Evolutionary conservation across 2,329 filamentous ascomycete genomes (phyloP).

Genomic region (Metarhizium humberi): DNA sequence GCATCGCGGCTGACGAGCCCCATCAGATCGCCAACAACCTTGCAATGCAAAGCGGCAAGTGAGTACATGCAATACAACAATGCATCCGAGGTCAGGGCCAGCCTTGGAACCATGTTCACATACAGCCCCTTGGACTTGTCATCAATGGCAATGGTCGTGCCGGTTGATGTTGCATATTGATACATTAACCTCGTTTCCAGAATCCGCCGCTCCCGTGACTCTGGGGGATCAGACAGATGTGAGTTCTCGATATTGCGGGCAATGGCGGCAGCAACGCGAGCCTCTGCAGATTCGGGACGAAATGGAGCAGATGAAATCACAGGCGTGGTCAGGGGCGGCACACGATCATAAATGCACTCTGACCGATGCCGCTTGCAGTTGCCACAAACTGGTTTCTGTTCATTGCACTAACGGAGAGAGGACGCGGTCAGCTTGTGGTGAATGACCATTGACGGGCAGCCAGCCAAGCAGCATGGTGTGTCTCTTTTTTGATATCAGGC

Average conservation of each 20-base stretch:
- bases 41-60: conserved; percentile 10
- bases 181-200: conserved; percentile 12
- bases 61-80: conserved; percentile 12
- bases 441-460: too few relatives aligned
- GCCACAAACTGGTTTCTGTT: conserved; percentile 11
- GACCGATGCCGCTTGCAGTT: conserved; percentile 9
- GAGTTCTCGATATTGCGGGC: neutral
- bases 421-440: conserved; percentile 4
- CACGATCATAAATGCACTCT: conserved; percentile 11
- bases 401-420: conserved; percentile 9
- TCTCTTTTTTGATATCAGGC: too few relatives aligned
- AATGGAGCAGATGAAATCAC: conserved; percentile 5
- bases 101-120: conserved; percentile 6
- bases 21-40: conserved; percentile 1
- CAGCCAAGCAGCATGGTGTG: too few relatives aligned
- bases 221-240: conserved; percentile 6
- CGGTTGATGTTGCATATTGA: conserved; percentile 10
- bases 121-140: conserved; percentile 8
- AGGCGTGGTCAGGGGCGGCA: conserved; percentile 1
- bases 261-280: conserved; percentile 2
- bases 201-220: conserved; percentile 10
- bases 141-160: conserved; percentile 8
- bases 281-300: conserved; percentile 4
- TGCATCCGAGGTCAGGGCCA: conserved; percentile 10
- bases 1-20: conserved; percentile 6